Base-by-base conservation (phyloP, 2,329 filamentous ascomycete species). In the Chrysoporthe cubensis region DNA sequence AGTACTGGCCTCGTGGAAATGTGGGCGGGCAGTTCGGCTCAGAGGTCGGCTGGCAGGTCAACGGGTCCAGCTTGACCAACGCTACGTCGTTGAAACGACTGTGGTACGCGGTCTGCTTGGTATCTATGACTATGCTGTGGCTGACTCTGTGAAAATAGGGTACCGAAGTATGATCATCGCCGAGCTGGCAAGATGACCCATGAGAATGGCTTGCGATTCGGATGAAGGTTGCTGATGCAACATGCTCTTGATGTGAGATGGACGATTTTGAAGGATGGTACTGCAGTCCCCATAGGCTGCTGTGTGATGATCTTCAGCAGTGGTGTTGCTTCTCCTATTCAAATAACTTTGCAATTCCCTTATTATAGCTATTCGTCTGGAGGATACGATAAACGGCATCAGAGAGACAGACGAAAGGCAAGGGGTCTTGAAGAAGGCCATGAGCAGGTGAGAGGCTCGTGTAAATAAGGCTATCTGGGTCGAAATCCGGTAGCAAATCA, bases 1-100 rank as follows among this genome's bases (percentile, higher is more conserved):
- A 92, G 78, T 92, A 92, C 77, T 89, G 82, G 80, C 90, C 90
- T 1, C 76, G 82, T 1, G 90, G 90, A 0, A 92, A 93, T 73
- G 80, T 92, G 0, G 74, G 83, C 1, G 87, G 84, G 0, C 75
- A 80, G 71, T 88, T 85, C 67, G 78, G 75, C 46, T 78, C 82
- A n/a, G 76, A 82, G 76, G 83, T 87, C 8, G 77, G 74, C 65
- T 74, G 73, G 71, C 75, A 77, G 72, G 71, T 77, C 64, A 76
- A 76, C 60, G 74, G 72, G 37, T 65, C 63, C 26, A 58, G 42
- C 32, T 52, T 32, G 63, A 70, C 14, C 21, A 66, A 59, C 37
- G 21, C 43, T 13, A 65, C 63, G n/a, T 52, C 60, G 60, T 50
- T 32, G 44, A 32, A 13, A 48, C 50, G 63, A 52, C 9, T 50